Percentiles rank a stretch among this genome's conserved stretches.
Evolutionary conservation across 768 basidiomycete genomes (phyloP).

Genomic region (Melanogaster broomeanus): DNA sequence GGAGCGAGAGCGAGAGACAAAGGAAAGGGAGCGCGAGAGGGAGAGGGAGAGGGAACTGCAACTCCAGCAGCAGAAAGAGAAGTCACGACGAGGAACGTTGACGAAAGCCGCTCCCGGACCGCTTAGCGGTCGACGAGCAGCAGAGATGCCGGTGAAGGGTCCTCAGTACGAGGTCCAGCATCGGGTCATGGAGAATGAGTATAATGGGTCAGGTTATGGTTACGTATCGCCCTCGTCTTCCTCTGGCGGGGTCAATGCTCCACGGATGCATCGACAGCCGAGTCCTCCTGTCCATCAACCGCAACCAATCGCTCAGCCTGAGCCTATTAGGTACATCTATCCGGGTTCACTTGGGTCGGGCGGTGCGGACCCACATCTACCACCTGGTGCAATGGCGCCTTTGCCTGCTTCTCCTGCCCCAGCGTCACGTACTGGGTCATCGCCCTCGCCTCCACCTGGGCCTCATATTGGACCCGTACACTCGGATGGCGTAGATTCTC

Average conservation of each 20-base stretch:
- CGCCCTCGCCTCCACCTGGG: constrained; percentile 38
- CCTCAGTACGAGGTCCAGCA: constrained; percentile 96
- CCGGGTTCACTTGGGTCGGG: constrained; percentile 11
- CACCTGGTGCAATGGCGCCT: constrained; percentile 62
- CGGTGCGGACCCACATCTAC: constrained; percentile 42
- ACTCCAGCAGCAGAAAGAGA: constrained; percentile 41
- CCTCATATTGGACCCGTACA: constrained; percentile 23
- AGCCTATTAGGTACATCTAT: constrained; percentile 26
- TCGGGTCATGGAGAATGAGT: constrained; percentile 90
- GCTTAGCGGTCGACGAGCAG: constrained; percentile 56
- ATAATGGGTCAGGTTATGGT: constrained; percentile 42
- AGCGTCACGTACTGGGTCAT: constrained; percentile 26
- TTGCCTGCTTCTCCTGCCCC: constrained; percentile 25
- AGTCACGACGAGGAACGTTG: constrained; percentile 51
- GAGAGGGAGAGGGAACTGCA: constrained; percentile 33
- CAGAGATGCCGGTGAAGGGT: constrained; percentile 84
- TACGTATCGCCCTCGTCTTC: constrained; percentile 27
- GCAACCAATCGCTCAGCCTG: constrained; percentile 30
- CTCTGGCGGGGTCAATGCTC: constrained; percentile 20
- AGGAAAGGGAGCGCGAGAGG: constrained; percentile 24
- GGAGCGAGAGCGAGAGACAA: constrained; percentile 55
- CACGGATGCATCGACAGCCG: constrained; percentile 26
- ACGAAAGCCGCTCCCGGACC: constrained; percentile 62
- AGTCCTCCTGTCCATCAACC: constrained; percentile 29
- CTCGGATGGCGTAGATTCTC: constrained; percentile 22